phyloP scores from a whole-genome alignment of 2,329 filamentous ascomycete species.

The Fusarium sp. region DNA sequence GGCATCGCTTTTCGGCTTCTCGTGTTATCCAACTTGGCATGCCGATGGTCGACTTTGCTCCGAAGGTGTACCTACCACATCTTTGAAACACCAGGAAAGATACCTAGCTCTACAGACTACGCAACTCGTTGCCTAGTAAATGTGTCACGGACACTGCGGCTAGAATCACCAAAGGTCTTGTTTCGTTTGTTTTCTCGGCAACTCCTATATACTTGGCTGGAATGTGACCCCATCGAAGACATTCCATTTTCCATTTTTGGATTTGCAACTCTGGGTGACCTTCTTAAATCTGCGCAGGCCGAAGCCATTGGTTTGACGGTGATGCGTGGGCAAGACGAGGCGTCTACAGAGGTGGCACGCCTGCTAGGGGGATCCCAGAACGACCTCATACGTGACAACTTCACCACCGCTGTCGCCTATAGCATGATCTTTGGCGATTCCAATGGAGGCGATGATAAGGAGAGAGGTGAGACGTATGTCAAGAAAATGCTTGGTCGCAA shows the following conservation, averaged over 20 bases:
- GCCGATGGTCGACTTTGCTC: constrained; percentile 87
- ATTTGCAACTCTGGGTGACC: constrained; percentile 77
- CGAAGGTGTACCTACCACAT: constrained; percentile 93
- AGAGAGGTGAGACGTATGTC: constrained; percentile 76
- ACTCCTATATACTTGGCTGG: constrained; percentile 91
- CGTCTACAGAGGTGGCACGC: constrained; percentile 72
- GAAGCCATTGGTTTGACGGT: constrained; percentile 86
- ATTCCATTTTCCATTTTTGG: constrained; percentile 92
- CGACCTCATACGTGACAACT: constrained; percentile 76
- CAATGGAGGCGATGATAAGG: constrained; percentile 53
- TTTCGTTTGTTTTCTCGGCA: constrained; percentile 91
- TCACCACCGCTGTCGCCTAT: constrained; percentile 87
- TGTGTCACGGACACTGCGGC: constrained; percentile 76
- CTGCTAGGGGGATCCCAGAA: constrained; percentile 68
- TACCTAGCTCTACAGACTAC: constrained; percentile 76
- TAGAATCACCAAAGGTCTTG: constrained; percentile 78
- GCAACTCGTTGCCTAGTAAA: constrained; percentile 79
- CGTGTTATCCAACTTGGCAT: constrained; percentile 83
- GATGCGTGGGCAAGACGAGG: constrained; percentile 82
- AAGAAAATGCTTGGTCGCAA: constrained; percentile 79
- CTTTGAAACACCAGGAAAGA: constrained; percentile 88
- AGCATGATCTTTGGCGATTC: constrained; percentile 75
- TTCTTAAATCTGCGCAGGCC: constrained; percentile 79
- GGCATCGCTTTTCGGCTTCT: constrained; percentile 89
- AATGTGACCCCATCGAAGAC: constrained; percentile 74